Evolutionary conservation across 2,329 filamentous ascomycete species (phyloP).

Genomic region (Alternaria hordeiaustralica): DNA sequence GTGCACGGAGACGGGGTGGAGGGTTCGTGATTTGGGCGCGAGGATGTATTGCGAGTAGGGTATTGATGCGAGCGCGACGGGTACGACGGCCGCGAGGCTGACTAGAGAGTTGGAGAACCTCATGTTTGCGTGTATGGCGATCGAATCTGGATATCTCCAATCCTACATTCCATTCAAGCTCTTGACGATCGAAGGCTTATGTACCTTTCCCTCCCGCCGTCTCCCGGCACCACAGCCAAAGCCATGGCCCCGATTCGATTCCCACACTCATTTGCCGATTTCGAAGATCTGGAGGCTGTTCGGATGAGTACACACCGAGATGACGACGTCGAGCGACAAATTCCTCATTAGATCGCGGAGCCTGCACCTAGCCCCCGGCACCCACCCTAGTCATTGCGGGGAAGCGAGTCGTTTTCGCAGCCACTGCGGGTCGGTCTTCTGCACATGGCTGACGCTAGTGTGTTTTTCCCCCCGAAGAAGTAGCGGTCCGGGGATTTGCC

Average conservation of each 20-base stretch:
- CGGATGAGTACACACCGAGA: slow-evolving; percentile 15
- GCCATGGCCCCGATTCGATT: not conserved
- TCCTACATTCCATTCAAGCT: not conserved
- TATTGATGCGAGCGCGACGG: slow-evolving; percentile 5
- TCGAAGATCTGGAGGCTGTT: not conserved
- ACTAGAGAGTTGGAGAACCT: not conserved
- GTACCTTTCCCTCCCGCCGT: not conserved
- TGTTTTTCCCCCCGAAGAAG: not conserved
- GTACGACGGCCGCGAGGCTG: not conserved
- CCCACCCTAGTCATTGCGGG: slow-evolving; percentile 9
- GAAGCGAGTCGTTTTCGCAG: slow-evolving; percentile 6
- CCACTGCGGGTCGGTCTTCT: not conserved
- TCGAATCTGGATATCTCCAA: too few species aligned
- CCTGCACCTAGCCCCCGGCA: not conserved
- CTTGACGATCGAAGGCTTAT: not conserved
- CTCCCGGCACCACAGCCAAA: not conserved
- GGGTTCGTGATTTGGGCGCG: slow-evolving; percentile 47
- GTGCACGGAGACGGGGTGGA: slow-evolving; percentile 43
- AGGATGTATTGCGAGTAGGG: slow-evolving; percentile 52
- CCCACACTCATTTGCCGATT: not conserved
- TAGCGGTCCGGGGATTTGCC: not conserved
- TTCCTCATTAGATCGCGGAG: not conserved
- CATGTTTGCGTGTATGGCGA: not conserved
- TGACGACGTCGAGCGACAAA: slow-evolving; percentile 5
- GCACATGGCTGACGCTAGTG: slow-evolving; percentile 2